phyloP scores from a whole-genome alignment of 1,284 basidiomycete species.

The Sporisorium scitamineum region DNA sequence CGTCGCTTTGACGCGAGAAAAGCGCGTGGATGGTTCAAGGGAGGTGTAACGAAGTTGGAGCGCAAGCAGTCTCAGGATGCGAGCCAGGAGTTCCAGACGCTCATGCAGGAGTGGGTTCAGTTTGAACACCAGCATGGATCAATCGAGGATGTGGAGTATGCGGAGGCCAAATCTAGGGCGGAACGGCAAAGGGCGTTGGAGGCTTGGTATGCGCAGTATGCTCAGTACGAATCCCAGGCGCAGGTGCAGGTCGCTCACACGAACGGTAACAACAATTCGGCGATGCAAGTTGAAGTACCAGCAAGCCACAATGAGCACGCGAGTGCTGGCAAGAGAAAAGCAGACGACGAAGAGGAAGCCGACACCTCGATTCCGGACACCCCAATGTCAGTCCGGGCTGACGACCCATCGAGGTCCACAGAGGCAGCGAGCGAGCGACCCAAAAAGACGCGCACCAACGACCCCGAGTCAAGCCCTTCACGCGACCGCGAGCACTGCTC shows the following conservation, averaged over 20 bases:
- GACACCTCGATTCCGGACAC: conserved; percentile 28
- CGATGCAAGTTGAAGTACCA: conserved; percentile 26
- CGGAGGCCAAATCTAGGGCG: conserved; percentile 68
- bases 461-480: conserved; percentile 12
- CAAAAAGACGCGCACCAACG: conserved; percentile 56
- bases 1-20: conserved; percentile 49
- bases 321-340: conserved; percentile 49
- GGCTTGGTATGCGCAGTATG: conserved; percentile 50
- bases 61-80: conserved; percentile 17
- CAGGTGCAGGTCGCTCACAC: background rate
- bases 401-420: background rate
- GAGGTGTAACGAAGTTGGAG: conserved; percentile 37
- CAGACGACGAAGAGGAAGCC: conserved; percentile 30
- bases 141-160: conserved; percentile 77
- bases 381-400: conserved; percentile 13
- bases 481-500: conserved; percentile 95
- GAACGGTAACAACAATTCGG: conserved; percentile 11
- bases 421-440: conserved; percentile 17
- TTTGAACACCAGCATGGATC: conserved; percentile 88
- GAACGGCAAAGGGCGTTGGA: conserved; percentile 74
- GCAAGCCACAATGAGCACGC: background rate
- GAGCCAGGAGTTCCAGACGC: conserved; percentile 72
- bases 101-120: conserved; percentile 86
- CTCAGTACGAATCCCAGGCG: conserved; percentile 67
- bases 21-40: conserved; percentile 55